Evolutionary conservation across 1,284 basidiomycete species (phyloP).

Genomic region (Leccinum pachyderme): DNA sequence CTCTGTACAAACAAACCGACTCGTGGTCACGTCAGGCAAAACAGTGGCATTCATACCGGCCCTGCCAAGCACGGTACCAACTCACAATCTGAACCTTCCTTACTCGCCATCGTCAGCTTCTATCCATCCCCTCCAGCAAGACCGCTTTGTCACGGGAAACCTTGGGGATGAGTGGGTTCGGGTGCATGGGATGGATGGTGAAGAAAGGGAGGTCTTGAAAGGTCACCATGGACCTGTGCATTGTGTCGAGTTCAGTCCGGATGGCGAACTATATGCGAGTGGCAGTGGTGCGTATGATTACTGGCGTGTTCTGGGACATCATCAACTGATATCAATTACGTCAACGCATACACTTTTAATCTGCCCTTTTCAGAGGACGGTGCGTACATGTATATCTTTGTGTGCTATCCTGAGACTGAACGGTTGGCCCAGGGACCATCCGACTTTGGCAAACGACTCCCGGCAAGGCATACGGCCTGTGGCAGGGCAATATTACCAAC

Average conservation of each 20-base stretch:
- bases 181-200: slow-evolving; percentile 88
- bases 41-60: slow-evolving; percentile 86
- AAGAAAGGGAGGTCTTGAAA: slow-evolving; percentile 90
- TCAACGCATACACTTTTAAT: slow-evolving; percentile 10
- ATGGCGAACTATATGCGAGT: slow-evolving; percentile 97
- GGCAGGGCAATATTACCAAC: slow-evolving; percentile 67
- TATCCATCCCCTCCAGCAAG: slow-evolving; percentile 85
- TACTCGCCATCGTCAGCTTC: slow-evolving; percentile 90
- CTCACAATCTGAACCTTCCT: slow-evolving; percentile 68
- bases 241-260: slow-evolving; percentile 91
- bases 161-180: slow-evolving; percentile 94
- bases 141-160: slow-evolving; percentile 93
- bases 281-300: slow-evolving; percentile 74
- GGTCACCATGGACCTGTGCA: slow-evolving; percentile 98
- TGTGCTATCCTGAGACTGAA: slow-evolving; percentile 6
- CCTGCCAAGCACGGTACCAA: slow-evolving; percentile 52
- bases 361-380: slow-evolving; percentile 60
- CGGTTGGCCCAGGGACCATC: slow-evolving; percentile 67
- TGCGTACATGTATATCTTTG: slow-evolving; percentile 34
- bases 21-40: slow-evolving; percentile 90
- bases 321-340: slow-evolving; percentile 12
- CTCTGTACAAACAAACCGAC: slow-evolving; percentile 78
- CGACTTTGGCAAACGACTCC: slow-evolving; percentile 96
- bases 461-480: slow-evolving; percentile 90
- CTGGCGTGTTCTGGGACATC: slow-evolving; percentile 3